These are phyloP conservation scores for Paecilomyces niveus DNA, from an alignment of 2,329 filamentous ascomycete species.

Conservation along the genomic window DNA sequence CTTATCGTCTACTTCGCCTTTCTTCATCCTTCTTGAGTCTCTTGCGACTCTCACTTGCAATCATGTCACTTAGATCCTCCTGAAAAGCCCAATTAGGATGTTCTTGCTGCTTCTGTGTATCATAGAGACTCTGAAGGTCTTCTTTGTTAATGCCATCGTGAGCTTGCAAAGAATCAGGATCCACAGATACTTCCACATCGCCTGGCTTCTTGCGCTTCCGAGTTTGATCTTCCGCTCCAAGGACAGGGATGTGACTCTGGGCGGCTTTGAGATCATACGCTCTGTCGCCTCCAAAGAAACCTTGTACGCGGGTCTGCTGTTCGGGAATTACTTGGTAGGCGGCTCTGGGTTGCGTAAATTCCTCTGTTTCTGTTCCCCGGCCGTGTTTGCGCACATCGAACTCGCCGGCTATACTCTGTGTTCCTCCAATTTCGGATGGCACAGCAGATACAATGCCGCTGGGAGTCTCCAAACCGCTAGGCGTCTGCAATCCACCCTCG, in stretches of 20 bases:
- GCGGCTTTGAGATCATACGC: slow-evolving; percentile 75
- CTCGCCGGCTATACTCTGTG: slow-evolving; percentile 73
- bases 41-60: slow-evolving; percentile 87
- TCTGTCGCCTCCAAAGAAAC: slow-evolving; percentile 94
- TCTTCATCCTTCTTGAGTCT: slow-evolving; percentile 82
- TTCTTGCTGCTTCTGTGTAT: slow-evolving; percentile 60
- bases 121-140: slow-evolving; percentile 71
- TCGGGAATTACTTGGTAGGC: slow-evolving; percentile 90
- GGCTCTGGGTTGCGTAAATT: slow-evolving; percentile 63
- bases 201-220: slow-evolving; percentile 92
- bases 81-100: slow-evolving; percentile 69
- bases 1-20: slow-evolving; percentile 53
- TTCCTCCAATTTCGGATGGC: slow-evolving; percentile 69
- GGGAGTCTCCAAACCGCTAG: slow-evolving; percentile 71
- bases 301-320: slow-evolving; percentile 73
- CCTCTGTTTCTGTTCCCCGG: slow-evolving; percentile 81
- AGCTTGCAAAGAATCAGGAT: slow-evolving; percentile 69
- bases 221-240: slow-evolving; percentile 71
- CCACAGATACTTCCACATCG: slow-evolving; percentile 87
- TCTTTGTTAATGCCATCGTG: slow-evolving; percentile 79
- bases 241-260: slow-evolving; percentile 56
- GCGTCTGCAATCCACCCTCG: slow-evolving; percentile 62
- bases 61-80: slow-evolving; percentile 92
- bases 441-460: slow-evolving; percentile 73
- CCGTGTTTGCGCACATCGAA: slow-evolving; percentile 86